Percentiles rank a stretch among this genome's conserved stretches.
phyloP scores from a whole-genome alignment of 306 rosid species.

The Begonia loranthoides region DNA sequence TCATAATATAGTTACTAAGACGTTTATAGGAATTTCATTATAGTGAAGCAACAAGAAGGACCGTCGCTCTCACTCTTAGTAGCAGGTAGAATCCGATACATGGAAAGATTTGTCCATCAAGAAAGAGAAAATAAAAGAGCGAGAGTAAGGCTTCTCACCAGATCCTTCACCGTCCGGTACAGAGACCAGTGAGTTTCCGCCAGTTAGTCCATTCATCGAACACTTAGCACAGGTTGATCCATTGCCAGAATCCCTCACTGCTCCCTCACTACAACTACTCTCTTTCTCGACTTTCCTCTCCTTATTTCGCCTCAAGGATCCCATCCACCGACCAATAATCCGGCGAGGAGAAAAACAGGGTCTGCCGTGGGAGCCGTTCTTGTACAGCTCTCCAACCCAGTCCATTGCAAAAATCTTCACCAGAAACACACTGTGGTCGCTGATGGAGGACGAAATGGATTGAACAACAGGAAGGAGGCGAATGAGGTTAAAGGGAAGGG shows the following conservation, averaged over 20 bases:
- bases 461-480: constrained; percentile 27
- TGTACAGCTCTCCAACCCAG: constrained; percentile 3
- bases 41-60: no score
- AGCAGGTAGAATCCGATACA: no score
- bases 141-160: constrained; percentile 20
- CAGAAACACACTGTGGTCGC: neutral
- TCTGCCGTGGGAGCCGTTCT: neutral
- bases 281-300: constrained; percentile 10
- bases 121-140: neutral
- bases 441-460: constrained; percentile 35
- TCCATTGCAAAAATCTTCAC: constrained; percentile 20
- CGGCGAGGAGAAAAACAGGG: constrained; percentile 46
- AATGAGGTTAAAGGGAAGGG: constrained; percentile 2
- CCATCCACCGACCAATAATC: constrained; percentile 32
- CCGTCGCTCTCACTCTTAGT: no score
- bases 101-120: neutral
- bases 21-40: no score
- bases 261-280: constrained; percentile 5
- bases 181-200: constrained; percentile 8
- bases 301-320: constrained; percentile 27
- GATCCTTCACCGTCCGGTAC: constrained; percentile 13
- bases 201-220: constrained; percentile 14
- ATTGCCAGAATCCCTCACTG: constrained; percentile 1
- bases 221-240: constrained; percentile 6
- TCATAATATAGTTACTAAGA: no score